Evolutionary conservation across 768 basidiomycete genomes (phyloP).

Genomic region (Mycena filopes): DNA sequence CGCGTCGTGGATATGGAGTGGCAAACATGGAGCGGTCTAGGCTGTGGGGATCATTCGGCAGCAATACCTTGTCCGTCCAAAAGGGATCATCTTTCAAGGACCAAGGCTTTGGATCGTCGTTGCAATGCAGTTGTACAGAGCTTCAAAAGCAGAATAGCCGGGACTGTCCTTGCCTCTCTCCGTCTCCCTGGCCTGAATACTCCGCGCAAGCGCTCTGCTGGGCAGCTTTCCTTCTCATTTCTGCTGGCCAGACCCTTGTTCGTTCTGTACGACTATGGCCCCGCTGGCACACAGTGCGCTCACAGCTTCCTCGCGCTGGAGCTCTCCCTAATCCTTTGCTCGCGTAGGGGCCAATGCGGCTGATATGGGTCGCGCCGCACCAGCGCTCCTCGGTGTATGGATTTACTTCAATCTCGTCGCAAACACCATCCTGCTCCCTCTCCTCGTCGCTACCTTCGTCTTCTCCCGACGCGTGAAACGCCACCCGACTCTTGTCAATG

Average conservation of each 20-base stretch:
- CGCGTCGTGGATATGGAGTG: too few relatives aligned
- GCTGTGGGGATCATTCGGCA: too few relatives aligned
- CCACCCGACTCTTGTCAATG: slow-evolving; percentile 57
- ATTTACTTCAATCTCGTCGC: slow-evolving; percentile 58
- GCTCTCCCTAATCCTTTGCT: neutral
- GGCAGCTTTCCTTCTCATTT: slow-evolving; percentile 33
- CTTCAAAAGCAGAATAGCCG: too few relatives aligned
- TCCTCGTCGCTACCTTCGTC: slow-evolving; percentile 57
- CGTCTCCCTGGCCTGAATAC: neutral
- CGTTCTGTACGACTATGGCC: slow-evolving; percentile 9
- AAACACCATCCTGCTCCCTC: slow-evolving; percentile 55
- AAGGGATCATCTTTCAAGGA: too few relatives aligned
- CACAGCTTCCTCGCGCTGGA: neutral
- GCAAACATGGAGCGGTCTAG: too few relatives aligned
- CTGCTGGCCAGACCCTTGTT: slow-evolving; percentile 39
- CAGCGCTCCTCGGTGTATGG: slow-evolving; percentile 49
- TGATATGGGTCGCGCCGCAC: slow-evolving; percentile 37
- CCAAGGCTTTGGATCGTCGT: too few relatives aligned
- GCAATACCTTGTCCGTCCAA: too few relatives aligned
- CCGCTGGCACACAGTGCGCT: slow-evolving; percentile 20
- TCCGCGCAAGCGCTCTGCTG: slow-evolving; percentile 32
- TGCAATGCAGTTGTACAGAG: too few relatives aligned
- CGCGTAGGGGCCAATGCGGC: slow-evolving; percentile 39
- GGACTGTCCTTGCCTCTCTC: neutral
- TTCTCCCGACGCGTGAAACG: slow-evolving; percentile 50